Evolutionary conservation across 2,329 filamentous ascomycete genomes (phyloP), one percentile per base, ranked within the genome.

Genomic region (Endothia cerciana): DNA sequence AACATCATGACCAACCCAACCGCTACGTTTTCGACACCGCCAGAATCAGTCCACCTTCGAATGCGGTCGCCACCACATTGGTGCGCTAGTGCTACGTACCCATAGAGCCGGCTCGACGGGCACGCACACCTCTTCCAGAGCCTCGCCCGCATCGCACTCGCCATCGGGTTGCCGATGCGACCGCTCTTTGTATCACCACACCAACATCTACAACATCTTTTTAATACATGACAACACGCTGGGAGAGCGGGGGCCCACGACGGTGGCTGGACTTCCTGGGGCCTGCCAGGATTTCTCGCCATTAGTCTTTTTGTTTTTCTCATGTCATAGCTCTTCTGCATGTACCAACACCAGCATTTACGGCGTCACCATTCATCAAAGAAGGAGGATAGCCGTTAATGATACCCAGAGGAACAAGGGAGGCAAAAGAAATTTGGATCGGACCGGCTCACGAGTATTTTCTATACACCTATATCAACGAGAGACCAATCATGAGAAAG

Each of bases 391-490:
- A 62, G 49, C 60, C 63, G 45, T 58, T 65, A 55, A 65, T 63
- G 62, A 64, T 68, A 69, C 62, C 70, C 65, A 58, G 51, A 57
- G 65, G 66, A 69, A 63, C 57, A 66, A 58, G 19, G 55, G 36
- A 41, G 38, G 62, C 58, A 57, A 51, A 65, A 57, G 60, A 57
- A 60, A 28, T 53, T 41, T 38, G 47, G 60, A 40, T n/a, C 15
- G 33, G 38, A 28, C 45, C 10, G 43, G 60, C 30, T 53, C 40
- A 62, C 36, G 60, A 59, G 60, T 36, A 53, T 45, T 56, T 38
- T 10, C 13, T 8, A 41, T 40, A 58, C 13, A 36, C 19, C 36
- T 55, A 30, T 28, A 55, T 36, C 51, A 60, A 45, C 30, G 57
- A 60, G 28, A 53, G 45, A 51, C 40, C 49, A 36, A 63, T 62